Base-by-base conservation (phyloP, 2,329 filamentous ascomycete species). In the Lasiodiplodia hormozganensis region DNA sequence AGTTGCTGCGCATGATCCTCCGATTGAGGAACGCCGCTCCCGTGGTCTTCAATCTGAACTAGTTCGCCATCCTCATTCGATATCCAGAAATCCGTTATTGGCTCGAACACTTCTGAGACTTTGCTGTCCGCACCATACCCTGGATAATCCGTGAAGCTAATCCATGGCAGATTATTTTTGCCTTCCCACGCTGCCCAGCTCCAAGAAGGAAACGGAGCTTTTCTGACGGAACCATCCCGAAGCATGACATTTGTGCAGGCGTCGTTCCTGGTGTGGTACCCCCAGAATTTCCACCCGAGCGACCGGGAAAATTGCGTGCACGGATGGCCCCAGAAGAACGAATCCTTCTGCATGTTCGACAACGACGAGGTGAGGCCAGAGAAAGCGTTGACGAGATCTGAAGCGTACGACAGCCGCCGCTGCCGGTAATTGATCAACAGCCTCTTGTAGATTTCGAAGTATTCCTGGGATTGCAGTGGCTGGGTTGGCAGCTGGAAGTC, bases 381-480 rank as follows among this genome's bases (percentile, higher is more conserved):
- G 14, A 65, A 53, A n/a, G 62, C 62, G 5, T 65, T 65, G 11
- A 53, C 2, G 2, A 54, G 47, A n/a, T 65, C 62, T 5, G 62
- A 65, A 6, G n/a, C 14, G 36, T 8, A 65, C 4, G 47, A 38
- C 7, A 65, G n/a, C 1, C 31, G 28, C 6, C 62, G 14, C n/a
- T 28, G 47, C 6, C 25, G 3, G 36, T 65, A 65, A 3, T 6
- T 10, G 4, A 1, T 14, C 14, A 65, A 16, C 16, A 62, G 10
- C 0, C 7, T 8, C 2, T 21, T 10, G n/a, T 65, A 54, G 12
- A 54, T 16, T 2, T 25, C 2, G 4, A 53, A 40, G 62, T 65
- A 62, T 11, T 12, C 31, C 2, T 43, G 8, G 10, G 62, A 0
- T 12, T 18, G 3, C 49, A 54, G 28, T 5, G 12, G 2, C 8